Percentiles rank a stretch among this genome's conserved stretches.
phyloP scores from a whole-genome alignment of 257 asterid species.

The Solanum infundibuliforme region DNA sequence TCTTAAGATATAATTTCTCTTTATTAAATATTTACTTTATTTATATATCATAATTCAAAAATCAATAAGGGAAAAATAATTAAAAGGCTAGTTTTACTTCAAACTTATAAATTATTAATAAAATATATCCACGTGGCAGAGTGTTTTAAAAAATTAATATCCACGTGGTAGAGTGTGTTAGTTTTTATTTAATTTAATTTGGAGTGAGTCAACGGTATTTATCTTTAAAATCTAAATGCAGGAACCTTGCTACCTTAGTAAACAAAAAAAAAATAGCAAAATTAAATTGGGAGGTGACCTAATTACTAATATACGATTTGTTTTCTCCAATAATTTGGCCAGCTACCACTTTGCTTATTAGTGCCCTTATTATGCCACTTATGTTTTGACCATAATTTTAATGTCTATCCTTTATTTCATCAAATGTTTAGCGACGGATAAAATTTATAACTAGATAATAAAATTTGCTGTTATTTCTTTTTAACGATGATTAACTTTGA shows the following conservation, averaged over 20 bases:
- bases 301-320: background rate
- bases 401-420: background rate
- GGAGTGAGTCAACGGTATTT: background rate
- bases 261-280: background rate
- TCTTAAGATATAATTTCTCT: too few relatives aligned
- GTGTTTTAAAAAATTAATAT: background rate
- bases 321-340: background rate
- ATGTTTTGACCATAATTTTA: background rate
- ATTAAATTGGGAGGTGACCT: slow-evolving; percentile 19
- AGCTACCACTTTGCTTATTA: background rate
- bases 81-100: background rate
- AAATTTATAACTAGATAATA: background rate
- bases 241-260: background rate
- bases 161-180: background rate
- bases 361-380: background rate
- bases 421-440: accelerated
- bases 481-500: background rate
- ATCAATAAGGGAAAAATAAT: too few relatives aligned
- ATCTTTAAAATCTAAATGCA: background rate
- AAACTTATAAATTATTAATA: background rate
- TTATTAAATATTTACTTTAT: too few relatives aligned
- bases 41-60: too few relatives aligned
- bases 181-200: background rate
- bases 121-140: background rate
- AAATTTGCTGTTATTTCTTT: background rate